Percentiles rank a stretch among this genome's conserved stretches.
Conservation (phyloP, 139 green algal genomes). For the Chlamydomonas sp. region DNA sequence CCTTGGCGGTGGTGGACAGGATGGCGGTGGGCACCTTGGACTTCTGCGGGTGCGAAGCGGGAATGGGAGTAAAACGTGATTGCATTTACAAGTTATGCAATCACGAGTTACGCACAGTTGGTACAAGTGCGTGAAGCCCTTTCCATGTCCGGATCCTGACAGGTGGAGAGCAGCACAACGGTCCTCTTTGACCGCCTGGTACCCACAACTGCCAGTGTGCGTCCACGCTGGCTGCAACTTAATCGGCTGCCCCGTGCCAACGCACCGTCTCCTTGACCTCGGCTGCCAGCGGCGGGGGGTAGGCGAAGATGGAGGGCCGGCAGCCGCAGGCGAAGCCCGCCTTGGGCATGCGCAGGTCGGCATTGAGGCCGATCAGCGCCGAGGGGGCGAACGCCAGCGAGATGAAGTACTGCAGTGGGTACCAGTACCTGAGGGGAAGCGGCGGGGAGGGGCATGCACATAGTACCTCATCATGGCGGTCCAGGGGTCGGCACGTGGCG, state of each 20-base stretch:
- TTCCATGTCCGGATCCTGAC: too few species aligned
- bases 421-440: slow-evolving; percentile 86
- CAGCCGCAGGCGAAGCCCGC: slow-evolving; percentile 69
- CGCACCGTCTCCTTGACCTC: slow-evolving; percentile 67
- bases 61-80: background rate
- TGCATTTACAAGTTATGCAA: too few species aligned
- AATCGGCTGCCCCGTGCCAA: too few species aligned
- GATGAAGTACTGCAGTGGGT: slow-evolving; percentile 95
- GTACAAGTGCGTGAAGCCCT: too few species aligned
- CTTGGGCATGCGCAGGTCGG: slow-evolving; percentile 82
- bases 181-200: too few species aligned
- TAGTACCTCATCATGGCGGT: background rate
- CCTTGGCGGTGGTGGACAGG: slow-evolving; percentile 94
- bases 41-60: slow-evolving; percentile 25
- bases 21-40: slow-evolving; percentile 92
- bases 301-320: slow-evolving; percentile 89
- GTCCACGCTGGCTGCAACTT: too few species aligned
- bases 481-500: too few species aligned
- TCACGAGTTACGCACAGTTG: too few species aligned
- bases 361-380: slow-evolving; percentile 91
- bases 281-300: slow-evolving; percentile 79
- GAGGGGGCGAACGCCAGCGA: slow-evolving; percentile 86
- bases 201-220: background rate
- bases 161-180: too few species aligned
- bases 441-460: background rate